Evolutionary conservation across 345 rosid species (phyloP).

Genomic region (Bruguiera gymnorhiza): DNA sequence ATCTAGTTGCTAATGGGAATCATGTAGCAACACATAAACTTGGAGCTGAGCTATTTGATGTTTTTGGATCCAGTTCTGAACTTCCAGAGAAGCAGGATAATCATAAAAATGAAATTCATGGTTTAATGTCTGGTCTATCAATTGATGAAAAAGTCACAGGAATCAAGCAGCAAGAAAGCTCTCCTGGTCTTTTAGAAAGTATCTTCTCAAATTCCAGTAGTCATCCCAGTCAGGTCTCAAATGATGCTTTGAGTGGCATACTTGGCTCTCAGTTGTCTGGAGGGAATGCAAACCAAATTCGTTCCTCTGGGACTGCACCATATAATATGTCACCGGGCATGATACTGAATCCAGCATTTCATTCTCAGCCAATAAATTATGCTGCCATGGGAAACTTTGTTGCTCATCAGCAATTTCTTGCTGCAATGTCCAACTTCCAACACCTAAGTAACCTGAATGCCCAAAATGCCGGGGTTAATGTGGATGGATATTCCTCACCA

Average conservation of each 20-base stretch:
- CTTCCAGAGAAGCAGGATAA: conserved; percentile 40
- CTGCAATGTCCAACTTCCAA: conserved; percentile 70
- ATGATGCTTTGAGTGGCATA: conserved; percentile 46
- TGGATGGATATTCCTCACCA: conserved; percentile 44
- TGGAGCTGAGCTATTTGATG: conserved; percentile 53
- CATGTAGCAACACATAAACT: conserved; percentile 22
- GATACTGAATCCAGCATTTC: conserved; percentile 61
- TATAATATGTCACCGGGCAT: conserved; percentile 58
- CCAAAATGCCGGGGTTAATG: conserved; percentile 44
- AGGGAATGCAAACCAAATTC: conserved; percentile 41
- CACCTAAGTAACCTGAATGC: conserved; percentile 57
- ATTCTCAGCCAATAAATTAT: conserved; percentile 59
- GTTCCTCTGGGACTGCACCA: conserved; percentile 53
- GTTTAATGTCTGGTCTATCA: conserved; percentile 73
- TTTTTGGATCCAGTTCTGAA: conserved; percentile 50
- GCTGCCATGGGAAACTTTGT: conserved; percentile 64
- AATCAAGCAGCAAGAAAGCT: conserved; percentile 37
- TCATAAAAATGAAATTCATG: conserved; percentile 37
- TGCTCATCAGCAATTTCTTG: conserved; percentile 81
- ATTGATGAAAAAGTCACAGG: conserved; percentile 41
- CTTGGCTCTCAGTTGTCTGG: conserved; percentile 48
- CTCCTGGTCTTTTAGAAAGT: conserved; percentile 41
- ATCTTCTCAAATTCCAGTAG: conserved; percentile 41
- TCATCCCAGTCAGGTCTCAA: conserved; percentile 34
- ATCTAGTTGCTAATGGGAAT: conserved; percentile 39